A percentile compares a stretch with the other conserved stretches of the same genome.
Evolutionary conservation across 2,329 filamentous ascomycete genomes (phyloP).

Genomic region (Aspergillus nomiae): DNA sequence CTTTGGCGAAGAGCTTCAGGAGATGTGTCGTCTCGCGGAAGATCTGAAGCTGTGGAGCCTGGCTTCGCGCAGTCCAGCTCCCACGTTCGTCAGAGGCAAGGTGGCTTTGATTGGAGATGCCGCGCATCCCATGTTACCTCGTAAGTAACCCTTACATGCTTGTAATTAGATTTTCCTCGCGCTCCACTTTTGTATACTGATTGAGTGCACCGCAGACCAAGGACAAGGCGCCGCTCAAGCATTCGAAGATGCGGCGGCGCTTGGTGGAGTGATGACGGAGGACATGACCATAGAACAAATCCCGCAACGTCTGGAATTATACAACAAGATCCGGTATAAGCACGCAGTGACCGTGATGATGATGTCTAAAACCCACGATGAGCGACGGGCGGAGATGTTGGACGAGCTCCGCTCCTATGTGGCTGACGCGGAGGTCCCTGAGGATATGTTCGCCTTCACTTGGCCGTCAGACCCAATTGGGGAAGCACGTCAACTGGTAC

Average conservation of each 20-base stretch:
- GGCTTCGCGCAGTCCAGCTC: constrained; percentile 13
- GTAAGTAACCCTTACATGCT: not conserved
- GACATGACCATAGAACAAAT: not conserved
- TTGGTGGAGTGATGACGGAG: not conserved
- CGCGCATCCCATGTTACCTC: not conserved
- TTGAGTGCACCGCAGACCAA: not conserved
- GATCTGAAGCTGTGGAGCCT: constrained; percentile 25
- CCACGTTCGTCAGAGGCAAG: constrained; percentile 19
- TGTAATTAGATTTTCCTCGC: not conserved
- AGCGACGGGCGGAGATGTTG: not conserved
- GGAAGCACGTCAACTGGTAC: not conserved
- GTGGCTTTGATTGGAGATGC: constrained; percentile 24
- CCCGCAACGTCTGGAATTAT: not conserved
- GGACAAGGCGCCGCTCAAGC: not conserved
- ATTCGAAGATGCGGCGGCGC: not conserved
- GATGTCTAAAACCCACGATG: not conserved
- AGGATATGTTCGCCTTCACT: not conserved
- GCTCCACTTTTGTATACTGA: not conserved
- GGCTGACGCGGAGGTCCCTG: not conserved
- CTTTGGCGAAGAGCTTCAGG: constrained; percentile 15
- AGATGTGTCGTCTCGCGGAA: constrained; percentile 19
- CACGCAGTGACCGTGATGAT: not conserved
- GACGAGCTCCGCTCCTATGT: not conserved
- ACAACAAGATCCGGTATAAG: not conserved
- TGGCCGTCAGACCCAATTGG: not conserved